These are phyloP conservation scores for Coemansia sp. DNA, from an alignment of 192 early-diverging fungal species.

Conservation along the genomic window DNA sequence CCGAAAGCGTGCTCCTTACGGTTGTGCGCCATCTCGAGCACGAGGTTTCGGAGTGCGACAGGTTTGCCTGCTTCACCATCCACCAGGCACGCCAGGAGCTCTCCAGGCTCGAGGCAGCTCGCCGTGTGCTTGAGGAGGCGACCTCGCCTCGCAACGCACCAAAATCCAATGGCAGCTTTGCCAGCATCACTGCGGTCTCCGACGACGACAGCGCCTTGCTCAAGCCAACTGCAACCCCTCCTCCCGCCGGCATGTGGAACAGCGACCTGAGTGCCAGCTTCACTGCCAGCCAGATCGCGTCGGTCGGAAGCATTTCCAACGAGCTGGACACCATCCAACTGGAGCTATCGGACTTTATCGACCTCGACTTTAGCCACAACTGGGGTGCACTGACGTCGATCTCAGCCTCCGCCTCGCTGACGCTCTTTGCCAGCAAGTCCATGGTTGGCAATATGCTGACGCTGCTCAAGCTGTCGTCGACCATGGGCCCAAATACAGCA, in stretches of 20 bases:
- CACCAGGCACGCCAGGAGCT: conserved; percentile 43
- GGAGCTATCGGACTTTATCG: conserved; percentile 61
- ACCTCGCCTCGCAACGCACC: conserved; percentile 14
- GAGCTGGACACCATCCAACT: conserved; percentile 51
- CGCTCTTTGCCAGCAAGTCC: conserved; percentile 45
- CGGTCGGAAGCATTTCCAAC: conserved; percentile 53
- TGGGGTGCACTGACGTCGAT: conserved; percentile 59
- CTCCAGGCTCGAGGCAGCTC: conserved; percentile 31
- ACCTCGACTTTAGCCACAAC: conserved; percentile 61
- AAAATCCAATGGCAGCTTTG: conserved; percentile 30
- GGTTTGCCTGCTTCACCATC: conserved; percentile 55
- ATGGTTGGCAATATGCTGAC: conserved; percentile 34
- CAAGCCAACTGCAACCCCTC: neutral
- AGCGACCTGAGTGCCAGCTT: conserved; percentile 22
- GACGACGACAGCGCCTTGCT: conserved; percentile 18
- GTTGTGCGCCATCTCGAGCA: conserved; percentile 65
- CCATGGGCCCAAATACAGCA: conserved; percentile 37
- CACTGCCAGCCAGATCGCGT: conserved; percentile 58
- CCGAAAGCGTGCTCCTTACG: conserved; percentile 70
- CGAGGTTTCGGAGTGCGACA: conserved; percentile 63
- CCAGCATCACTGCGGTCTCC: conserved; percentile 8
- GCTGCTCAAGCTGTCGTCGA: conserved; percentile 43
- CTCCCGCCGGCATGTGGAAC: conserved; percentile 8
- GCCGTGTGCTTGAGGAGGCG: conserved; percentile 23
- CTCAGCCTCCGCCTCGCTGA: conserved; percentile 57